Conservation (phyloP, 768 basidiomycete species). For the Leucocoprinus sp. region DNA sequence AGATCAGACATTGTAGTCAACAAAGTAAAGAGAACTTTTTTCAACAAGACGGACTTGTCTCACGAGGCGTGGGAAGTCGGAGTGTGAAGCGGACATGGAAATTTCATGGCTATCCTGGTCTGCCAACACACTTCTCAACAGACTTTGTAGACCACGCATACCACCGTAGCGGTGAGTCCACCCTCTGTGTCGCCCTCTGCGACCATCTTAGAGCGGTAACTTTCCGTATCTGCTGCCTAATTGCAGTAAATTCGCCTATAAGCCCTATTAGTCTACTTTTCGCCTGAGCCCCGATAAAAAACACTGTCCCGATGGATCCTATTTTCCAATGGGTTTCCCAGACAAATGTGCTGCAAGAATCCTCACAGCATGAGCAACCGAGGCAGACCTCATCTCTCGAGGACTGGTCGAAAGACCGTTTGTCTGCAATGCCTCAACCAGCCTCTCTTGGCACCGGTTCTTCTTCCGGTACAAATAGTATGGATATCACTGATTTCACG, state of each 20-base stretch:
- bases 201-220: constrained; percentile 19
- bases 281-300: constrained; percentile 25
- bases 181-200: constrained; percentile 18
- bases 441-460: constrained; percentile 15
- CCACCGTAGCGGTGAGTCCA: constrained; percentile 18
- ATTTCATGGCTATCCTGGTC: constrained; percentile 13
- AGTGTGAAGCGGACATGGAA: constrained; percentile 25
- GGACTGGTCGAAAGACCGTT: constrained; percentile 40
- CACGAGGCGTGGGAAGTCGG: constrained; percentile 33
- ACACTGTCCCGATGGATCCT: constrained; percentile 31
- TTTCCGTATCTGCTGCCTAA: constrained; percentile 15
- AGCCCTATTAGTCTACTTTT: constrained; percentile 23
- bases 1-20: constrained; percentile 21
- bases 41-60: constrained; percentile 21
- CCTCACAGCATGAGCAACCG: constrained; percentile 23
- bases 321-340: constrained; percentile 40
- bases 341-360: constrained; percentile 26
- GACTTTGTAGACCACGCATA: constrained; percentile 20
- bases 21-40: constrained; percentile 9
- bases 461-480: constrained; percentile 18
- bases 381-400: constrained; percentile 21
- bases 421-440: constrained; percentile 18
- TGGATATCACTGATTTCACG: constrained; percentile 37
- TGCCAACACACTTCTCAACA: constrained; percentile 14
- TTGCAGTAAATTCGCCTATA: constrained; percentile 17